Conservation (phyloP, 495 filamentous ascomycete genomes). For the Xylaria cubensis region DNA sequence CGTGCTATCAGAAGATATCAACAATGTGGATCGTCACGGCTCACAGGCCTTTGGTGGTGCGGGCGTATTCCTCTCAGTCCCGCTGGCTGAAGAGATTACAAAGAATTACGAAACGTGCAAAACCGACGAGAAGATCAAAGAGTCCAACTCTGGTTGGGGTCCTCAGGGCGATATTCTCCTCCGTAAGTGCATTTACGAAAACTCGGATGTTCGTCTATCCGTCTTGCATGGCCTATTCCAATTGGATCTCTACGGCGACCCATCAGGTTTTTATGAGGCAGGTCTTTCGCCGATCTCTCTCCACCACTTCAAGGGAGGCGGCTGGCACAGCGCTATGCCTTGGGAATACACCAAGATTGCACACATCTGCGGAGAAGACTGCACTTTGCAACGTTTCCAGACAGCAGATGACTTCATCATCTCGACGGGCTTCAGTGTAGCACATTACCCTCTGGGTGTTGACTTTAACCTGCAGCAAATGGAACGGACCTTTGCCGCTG, state of each 20-base stretch:
- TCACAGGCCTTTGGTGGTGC: conserved; percentile 76
- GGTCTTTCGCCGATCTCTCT: conserved; percentile 68
- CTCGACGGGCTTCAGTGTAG: conserved; percentile 70
- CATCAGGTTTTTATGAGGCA: conserved; percentile 72
- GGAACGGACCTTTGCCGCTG: conserved; percentile 68
- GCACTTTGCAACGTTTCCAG: conserved; percentile 69
- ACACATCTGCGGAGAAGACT: conserved; percentile 67
- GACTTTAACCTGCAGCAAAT: conserved; percentile 66
- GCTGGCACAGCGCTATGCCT: conserved; percentile 59
- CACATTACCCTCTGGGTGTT: conserved; percentile 64
- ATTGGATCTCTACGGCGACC: conserved; percentile 70
- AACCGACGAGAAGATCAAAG: conserved; percentile 55
- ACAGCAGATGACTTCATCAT: conserved; percentile 69
- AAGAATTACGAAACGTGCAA: conserved; percentile 63
- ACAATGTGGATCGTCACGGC: conserved; percentile 71
- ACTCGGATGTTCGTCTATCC: conserved; percentile 65
- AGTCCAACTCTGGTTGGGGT: conserved; percentile 61
- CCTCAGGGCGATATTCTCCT: conserved; percentile 70
- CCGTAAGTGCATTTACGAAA: conserved; percentile 70
- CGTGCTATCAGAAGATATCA: conserved; percentile 71
- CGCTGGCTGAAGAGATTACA: conserved; percentile 65
- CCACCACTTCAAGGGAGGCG: conserved; percentile 69
- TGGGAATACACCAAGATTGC: conserved; percentile 71
- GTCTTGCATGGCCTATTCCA: conserved; percentile 69
- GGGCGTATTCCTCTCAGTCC: conserved; percentile 72